Evolutionary conservation across 1,284 basidiomycete genomes (phyloP).

Genomic region (Ceratobasidium theobromae): DNA sequence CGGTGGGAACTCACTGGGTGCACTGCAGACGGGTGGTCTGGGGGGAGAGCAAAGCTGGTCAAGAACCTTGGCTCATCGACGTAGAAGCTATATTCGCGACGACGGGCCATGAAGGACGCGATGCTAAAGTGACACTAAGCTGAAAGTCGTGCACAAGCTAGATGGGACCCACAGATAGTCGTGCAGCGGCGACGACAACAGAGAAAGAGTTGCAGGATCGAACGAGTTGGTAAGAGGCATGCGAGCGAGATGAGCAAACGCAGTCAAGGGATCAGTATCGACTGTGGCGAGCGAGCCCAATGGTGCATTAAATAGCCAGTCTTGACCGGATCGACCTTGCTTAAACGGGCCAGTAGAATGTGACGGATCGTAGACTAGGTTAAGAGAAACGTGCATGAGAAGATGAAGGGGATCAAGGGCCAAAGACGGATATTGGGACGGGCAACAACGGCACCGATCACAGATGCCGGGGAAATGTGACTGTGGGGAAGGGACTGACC

Average conservation of each 20-base stretch:
- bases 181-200: conserved; percentile 26
- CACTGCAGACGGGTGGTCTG: conserved; percentile 10
- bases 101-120: conserved; percentile 21
- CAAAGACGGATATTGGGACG: not conserved
- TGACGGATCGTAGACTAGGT: conserved; percentile 1
- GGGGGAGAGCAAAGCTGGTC: conserved; percentile 22
- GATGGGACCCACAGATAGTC: conserved; percentile 4
- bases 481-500: not conserved
- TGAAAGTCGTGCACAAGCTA: not conserved
- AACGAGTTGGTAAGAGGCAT: conserved; percentile 7
- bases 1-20: conserved; percentile 2
- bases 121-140: conserved; percentile 1
- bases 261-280: conserved; percentile 13
- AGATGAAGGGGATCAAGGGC: not conserved
- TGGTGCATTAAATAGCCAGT: conserved; percentile 23
- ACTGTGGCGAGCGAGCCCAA: conserved; percentile 6
- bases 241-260: conserved; percentile 12
- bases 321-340: conserved; percentile 18
- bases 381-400: conserved; percentile 9
- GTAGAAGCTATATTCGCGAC: conserved; percentile 16
- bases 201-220: not conserved
- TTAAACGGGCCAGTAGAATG: not conserved
- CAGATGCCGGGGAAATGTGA: not conserved
- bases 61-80: conserved; percentile 11
- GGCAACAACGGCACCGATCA: not conserved